Conservation (phyloP, 1,284 basidiomycete genomes). For the Trametes pubescens region DNA sequence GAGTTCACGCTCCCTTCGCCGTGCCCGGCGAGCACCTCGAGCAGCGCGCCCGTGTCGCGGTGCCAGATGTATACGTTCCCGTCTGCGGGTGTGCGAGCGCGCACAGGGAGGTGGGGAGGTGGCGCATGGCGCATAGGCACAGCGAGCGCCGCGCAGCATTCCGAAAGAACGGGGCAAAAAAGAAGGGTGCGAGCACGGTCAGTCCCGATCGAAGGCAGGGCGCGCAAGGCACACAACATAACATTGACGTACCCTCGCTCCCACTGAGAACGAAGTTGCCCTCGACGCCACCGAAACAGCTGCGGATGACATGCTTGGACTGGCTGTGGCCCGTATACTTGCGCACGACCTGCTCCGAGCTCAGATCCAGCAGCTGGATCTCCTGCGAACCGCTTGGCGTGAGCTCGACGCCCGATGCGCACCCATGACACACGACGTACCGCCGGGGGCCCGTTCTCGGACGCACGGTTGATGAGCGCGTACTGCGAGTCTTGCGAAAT, state of each 20-base stretch:
- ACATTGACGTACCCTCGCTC: constrained; percentile 80
- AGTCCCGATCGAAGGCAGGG: constrained; percentile 8
- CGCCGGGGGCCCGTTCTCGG: constrained; percentile 52
- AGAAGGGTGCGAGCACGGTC: neutral
- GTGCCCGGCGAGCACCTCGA: constrained; percentile 89
- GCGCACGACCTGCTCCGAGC: constrained; percentile 71
- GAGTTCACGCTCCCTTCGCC: constrained; percentile 90
- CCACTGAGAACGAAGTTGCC: constrained; percentile 93
- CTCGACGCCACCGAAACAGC: constrained; percentile 94
- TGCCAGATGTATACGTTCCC: constrained; percentile 96
- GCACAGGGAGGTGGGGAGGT: neutral
- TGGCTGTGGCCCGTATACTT: constrained; percentile 88
- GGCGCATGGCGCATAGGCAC: neutral
- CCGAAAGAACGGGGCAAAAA: neutral
- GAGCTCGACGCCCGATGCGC: constrained; percentile 21
- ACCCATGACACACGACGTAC: constrained; percentile 42
- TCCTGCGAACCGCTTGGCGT: constrained; percentile 62
- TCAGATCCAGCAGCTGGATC: constrained; percentile 88
- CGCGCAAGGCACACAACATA: constrained; percentile 1
- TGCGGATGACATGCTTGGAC: constrained; percentile 84
- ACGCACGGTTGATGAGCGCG: constrained; percentile 87
- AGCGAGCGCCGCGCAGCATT: neutral
- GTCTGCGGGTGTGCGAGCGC: constrained; percentile 56
- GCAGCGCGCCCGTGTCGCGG: constrained; percentile 80
- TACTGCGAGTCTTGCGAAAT: constrained; percentile 89